phyloP scores from a whole-genome alignment of 1,284 basidiomycete genomes.

The Trichosporon inkin region DNA sequence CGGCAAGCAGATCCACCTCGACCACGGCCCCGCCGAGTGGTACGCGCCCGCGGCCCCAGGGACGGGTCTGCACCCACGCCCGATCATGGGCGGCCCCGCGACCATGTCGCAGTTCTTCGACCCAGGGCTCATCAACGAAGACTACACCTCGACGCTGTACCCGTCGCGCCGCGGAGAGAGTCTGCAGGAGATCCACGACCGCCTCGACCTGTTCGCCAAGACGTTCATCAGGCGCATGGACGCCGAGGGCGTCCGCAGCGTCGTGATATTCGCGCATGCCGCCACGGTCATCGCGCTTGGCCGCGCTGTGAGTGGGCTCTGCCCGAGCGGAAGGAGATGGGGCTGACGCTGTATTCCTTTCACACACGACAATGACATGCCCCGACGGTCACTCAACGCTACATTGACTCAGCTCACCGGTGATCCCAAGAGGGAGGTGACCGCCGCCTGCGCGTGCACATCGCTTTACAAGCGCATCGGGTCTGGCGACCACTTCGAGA shows the following conservation, averaged over 20 bases:
- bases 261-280: slow-evolving; percentile 54
- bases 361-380: no score
- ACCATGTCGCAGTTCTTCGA: slow-evolving; percentile 38
- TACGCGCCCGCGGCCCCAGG: slow-evolving; percentile 12
- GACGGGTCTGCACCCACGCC: slow-evolving; percentile 47
- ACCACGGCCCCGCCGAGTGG: slow-evolving; percentile 21
- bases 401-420: slow-evolving; percentile 21
- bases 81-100: slow-evolving; percentile 25
- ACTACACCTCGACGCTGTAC: slow-evolving; percentile 50
- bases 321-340: slow-evolving; percentile 11
- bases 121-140: slow-evolving; percentile 25
- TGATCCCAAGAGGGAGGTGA: slow-evolving; percentile 30
- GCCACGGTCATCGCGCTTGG: slow-evolving; percentile 52
- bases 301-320: slow-evolving; percentile 41
- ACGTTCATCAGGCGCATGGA: slow-evolving; percentile 40
- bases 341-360: not conserved
- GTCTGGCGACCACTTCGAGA: slow-evolving; percentile 37
- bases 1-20: slow-evolving; percentile 1
- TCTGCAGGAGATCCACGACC: slow-evolving; percentile 48
- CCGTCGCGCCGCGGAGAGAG: slow-evolving; percentile 52
- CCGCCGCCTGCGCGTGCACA: slow-evolving; percentile 46
- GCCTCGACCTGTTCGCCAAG: slow-evolving; percentile 41
- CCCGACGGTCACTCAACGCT: no score
- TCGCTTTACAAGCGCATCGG: slow-evolving; percentile 39
- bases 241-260: slow-evolving; percentile 41